Evolutionary conservation across 495 filamentous ascomycete species (phyloP).

Genomic region (Lasiosphaeriaceae sp.): DNA sequence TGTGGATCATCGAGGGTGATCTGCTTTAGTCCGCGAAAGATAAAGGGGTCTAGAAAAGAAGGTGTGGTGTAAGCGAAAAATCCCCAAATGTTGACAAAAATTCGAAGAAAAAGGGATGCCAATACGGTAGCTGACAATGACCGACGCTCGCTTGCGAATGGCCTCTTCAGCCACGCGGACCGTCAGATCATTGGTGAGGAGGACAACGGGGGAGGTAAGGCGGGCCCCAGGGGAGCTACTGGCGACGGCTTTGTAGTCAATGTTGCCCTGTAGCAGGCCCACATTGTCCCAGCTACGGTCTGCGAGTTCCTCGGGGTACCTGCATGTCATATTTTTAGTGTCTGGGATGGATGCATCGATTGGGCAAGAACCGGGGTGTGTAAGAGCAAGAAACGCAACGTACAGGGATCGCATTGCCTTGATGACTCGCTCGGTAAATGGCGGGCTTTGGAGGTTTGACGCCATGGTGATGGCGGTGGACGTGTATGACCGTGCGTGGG

Average conservation of each 20-base stretch:
- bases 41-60: constrained; percentile 72
- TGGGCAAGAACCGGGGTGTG: neutral
- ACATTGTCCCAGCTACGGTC: constrained; percentile 92
- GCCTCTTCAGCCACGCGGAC: constrained; percentile 88
- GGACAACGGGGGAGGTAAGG: constrained; percentile 38
- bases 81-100: neutral
- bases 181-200: constrained; percentile 91
- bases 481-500: neutral
- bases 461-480: constrained; percentile 14
- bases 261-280: constrained; percentile 36
- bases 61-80: neutral
- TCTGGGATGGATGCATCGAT: no score
- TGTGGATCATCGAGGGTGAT: constrained; percentile 81
- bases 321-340: constrained; percentile 27
- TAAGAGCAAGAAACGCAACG: constrained; percentile 26
- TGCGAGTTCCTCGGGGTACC: constrained; percentile 84
- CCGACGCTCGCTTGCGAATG: constrained; percentile 66
- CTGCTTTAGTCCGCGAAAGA: constrained; percentile 86
- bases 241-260: constrained; percentile 8
- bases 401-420: constrained; percentile 79
- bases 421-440: constrained; percentile 76
- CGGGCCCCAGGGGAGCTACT: neutral
- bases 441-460: constrained; percentile 28
- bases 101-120: neutral
- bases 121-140: constrained; percentile 86